These are phyloP conservation scores for Plectranthus barbatus DNA, from an alignment of 257 asterid species.

Conservation along the genomic window DNA sequence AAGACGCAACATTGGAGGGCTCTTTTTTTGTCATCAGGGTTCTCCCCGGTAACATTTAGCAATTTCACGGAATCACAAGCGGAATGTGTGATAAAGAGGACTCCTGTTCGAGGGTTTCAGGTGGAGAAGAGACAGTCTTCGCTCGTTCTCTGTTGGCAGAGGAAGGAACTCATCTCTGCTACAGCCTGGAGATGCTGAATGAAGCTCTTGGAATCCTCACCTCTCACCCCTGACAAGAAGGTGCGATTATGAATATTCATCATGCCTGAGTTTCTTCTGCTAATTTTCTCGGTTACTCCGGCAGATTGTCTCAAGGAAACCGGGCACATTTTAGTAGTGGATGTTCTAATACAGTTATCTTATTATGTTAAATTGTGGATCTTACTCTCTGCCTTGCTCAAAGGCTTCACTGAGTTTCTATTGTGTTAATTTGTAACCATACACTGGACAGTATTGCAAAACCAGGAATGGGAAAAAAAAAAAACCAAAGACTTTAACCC, in stretches of 20 bases:
- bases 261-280: constrained; percentile 37
- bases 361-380: constrained; percentile 31
- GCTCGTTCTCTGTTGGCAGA: constrained; percentile 91
- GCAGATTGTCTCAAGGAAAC: constrained; percentile 41
- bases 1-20: constrained; percentile 91
- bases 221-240: constrained; percentile 3
- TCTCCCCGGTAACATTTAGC: constrained; percentile 66
- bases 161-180: constrained; percentile 90
- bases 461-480: constrained; percentile 25
- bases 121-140: constrained; percentile 91
- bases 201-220: constrained; percentile 9
- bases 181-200: constrained; percentile 92
- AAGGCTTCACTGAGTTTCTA: constrained; percentile 29
- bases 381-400: constrained; percentile 16
- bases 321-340: constrained; percentile 43
- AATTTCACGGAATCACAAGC: constrained; percentile 87
- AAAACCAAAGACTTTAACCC: constrained; percentile 18
- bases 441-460: constrained; percentile 23
- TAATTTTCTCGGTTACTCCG: constrained; percentile 41
- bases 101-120: constrained; percentile 79
- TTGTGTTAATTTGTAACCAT: constrained; percentile 33
- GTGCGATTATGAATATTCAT: constrained; percentile 37
- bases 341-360: constrained; percentile 36
- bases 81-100: constrained; percentile 78
- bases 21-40: constrained; percentile 66